These are phyloP conservation scores for Cladophialophora bantiana DNA, from an alignment of 2,329 filamentous ascomycete species.

Conservation along the genomic window DNA sequence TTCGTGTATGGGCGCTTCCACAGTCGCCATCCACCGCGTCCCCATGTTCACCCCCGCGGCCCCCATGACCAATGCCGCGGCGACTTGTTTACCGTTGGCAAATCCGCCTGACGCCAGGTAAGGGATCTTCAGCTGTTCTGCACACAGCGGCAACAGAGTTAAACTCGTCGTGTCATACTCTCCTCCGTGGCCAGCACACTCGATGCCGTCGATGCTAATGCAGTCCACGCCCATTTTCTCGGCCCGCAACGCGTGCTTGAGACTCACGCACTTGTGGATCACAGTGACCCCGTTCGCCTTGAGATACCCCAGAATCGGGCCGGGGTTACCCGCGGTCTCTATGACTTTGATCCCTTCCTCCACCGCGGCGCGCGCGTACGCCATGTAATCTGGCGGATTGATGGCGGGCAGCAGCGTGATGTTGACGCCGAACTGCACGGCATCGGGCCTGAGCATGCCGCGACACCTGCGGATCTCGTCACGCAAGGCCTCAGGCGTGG, in stretches of 20 bases:
- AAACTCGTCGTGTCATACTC: constrained; percentile 61
- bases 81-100: constrained; percentile 88
- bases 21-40: constrained; percentile 93
- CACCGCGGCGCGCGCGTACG: constrained; percentile 89
- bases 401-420: constrained; percentile 90
- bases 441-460: constrained; percentile 62
- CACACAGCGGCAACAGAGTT: constrained; percentile 56
- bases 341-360: constrained; percentile 91
- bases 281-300: constrained; percentile 80
- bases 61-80: constrained; percentile 84
- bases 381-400: constrained; percentile 86
- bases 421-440: constrained; percentile 80
- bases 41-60: constrained; percentile 98
- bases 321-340: constrained; percentile 92
- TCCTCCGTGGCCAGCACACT: constrained; percentile 77
- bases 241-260: constrained; percentile 87
- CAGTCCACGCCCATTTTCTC: constrained; percentile 96
- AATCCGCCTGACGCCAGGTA: constrained; percentile 70
- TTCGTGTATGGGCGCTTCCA: constrained; percentile 89
- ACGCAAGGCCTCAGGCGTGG: constrained; percentile 86
- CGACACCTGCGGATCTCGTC: constrained; percentile 89
- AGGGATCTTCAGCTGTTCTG: constrained; percentile 70
- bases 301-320: constrained; percentile 84
- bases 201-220: constrained; percentile 94
- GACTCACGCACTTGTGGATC: constrained; percentile 96